Evolutionary conservation across 2,329 filamentous ascomycete genomes (phyloP), one percentile per base, ranked within the genome.

Genomic region (Arthrobotrys sinensis): DNA sequence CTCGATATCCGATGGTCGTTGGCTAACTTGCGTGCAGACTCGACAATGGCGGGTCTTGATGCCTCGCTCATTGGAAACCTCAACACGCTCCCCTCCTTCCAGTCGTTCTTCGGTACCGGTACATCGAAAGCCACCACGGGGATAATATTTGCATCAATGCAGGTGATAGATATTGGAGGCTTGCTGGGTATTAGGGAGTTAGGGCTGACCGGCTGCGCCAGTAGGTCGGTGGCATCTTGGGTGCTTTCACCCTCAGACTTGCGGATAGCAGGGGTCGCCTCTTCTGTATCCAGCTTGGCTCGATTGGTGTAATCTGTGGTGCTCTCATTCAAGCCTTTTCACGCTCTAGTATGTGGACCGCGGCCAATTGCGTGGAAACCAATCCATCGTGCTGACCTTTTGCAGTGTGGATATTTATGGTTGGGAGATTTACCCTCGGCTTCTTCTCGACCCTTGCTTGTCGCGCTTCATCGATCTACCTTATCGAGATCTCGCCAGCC

Each of bases 401-500:
- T 7, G 7, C 10, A 77, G 72, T 77, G 28, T 77, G 72, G 72
- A 53, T 88, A 78, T 90, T 90, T 82, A 88, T 90, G 83, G 88
- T 84, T 3, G 87, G 88, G 5, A 85, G 88, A 21, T 88, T 89
- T 81, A 81, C 88, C 21, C 85, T 89, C 12, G 88, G 87, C 3
- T 88, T 88, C 75, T 90, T 90, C 46, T 88, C 89, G 46, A 86
- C 87, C 1, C 88, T 91, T 69, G 87, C 88, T 3, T 87, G 88
- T 2, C 86, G 88, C 3, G 88, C 89, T 6, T 89, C 88, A 0
- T 90, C 90, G 1, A 87, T 89, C 11, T 91, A 91, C 81, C 88
- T 88, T 12, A 88, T 89, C 48, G 90, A 92, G 82, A 86, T 90
- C 70, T 87, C 89, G 1, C 90, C 91, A 81, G 90, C 90, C 0